A percentile compares a stretch with the other conserved stretches of the same genome.
Evolutionary conservation across 768 basidiomycete species (phyloP).

Genomic region (Mycena sanguinolenta): DNA sequence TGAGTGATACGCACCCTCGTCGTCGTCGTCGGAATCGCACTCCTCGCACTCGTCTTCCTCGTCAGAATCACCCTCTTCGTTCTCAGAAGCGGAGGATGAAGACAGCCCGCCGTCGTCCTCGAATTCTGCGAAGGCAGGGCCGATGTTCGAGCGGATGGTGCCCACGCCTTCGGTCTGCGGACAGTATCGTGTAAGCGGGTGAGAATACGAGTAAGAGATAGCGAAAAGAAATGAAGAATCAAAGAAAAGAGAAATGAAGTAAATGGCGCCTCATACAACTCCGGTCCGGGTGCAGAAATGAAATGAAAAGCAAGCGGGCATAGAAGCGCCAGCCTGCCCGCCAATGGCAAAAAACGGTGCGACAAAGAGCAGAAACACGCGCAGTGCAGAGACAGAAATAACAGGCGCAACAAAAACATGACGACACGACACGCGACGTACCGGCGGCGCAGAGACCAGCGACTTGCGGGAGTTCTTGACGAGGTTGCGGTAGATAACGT

Average conservation of each 20-base stretch:
- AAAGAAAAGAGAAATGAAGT: neutral
- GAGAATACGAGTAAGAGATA: slow-evolving; percentile 9
- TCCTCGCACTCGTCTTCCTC: neutral
- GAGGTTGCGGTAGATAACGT: slow-evolving; percentile 74
- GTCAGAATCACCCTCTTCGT: slow-evolving; percentile 38
- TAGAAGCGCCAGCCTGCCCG: neutral
- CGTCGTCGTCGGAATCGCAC: slow-evolving; percentile 37
- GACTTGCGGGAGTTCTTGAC: slow-evolving; percentile 74
- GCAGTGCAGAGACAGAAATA: neutral
- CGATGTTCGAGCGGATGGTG: slow-evolving; percentile 77
- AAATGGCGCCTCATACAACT: neutral
- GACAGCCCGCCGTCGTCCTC: slow-evolving; percentile 85
- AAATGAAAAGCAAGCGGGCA: slow-evolving; percentile 7
- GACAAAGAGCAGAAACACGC: no score
- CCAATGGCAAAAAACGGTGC: neutral
- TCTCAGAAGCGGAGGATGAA: slow-evolving; percentile 39
- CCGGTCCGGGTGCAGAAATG: neutral
- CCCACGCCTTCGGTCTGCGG: slow-evolving; percentile 87
- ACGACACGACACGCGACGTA: slow-evolving; percentile 50
- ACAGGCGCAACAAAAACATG: no score
- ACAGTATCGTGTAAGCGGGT: neutral
- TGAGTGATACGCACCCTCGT: slow-evolving; percentile 33
- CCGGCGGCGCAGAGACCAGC: slow-evolving; percentile 83
- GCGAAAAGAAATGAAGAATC: neutral
- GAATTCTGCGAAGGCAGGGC: slow-evolving; percentile 69